Evolutionary conservation across 2,329 filamentous ascomycete species (phyloP).

Genomic region (Myriosclerotinia duriaeana): DNA sequence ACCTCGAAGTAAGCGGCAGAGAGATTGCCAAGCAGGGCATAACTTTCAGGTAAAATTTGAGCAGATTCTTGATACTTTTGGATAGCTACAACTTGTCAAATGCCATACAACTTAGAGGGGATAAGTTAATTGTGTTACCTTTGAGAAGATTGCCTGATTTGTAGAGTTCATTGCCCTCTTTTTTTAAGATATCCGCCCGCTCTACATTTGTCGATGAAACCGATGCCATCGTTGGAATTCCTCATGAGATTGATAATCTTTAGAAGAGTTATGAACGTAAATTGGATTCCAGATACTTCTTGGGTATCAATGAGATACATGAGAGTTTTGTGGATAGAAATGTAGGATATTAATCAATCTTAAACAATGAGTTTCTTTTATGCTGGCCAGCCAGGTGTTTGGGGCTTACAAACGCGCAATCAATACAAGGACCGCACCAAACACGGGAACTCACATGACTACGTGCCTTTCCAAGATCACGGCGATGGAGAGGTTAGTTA

Average conservation of each 20-base stretch:
- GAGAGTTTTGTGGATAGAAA: no score
- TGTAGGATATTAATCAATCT: no score
- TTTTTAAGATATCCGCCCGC: background rate
- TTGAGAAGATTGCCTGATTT: background rate
- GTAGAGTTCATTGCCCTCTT: background rate
- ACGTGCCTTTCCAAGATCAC: background rate
- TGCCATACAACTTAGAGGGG: background rate
- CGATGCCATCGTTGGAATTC: background rate
- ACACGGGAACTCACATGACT: background rate
- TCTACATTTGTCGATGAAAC: background rate
- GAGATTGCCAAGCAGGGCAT: conserved; percentile 23
- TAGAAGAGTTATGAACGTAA: background rate
- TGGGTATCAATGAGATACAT: no score
- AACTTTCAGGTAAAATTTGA: conserved; percentile 38
- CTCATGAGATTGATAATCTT: background rate
- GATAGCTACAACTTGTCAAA: background rate
- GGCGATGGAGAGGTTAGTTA: background rate
- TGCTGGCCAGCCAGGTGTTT: background rate
- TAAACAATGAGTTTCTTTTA: background rate
- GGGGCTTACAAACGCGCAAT: background rate
- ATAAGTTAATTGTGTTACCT: background rate
- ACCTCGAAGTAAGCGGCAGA: conserved; percentile 24
- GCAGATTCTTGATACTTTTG: conserved; percentile 10
- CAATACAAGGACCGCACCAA: background rate
- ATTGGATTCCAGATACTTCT: no score